Evolutionary conservation across 257 asterid species (phyloP).

Genomic region (Jasminum sambac): DNA sequence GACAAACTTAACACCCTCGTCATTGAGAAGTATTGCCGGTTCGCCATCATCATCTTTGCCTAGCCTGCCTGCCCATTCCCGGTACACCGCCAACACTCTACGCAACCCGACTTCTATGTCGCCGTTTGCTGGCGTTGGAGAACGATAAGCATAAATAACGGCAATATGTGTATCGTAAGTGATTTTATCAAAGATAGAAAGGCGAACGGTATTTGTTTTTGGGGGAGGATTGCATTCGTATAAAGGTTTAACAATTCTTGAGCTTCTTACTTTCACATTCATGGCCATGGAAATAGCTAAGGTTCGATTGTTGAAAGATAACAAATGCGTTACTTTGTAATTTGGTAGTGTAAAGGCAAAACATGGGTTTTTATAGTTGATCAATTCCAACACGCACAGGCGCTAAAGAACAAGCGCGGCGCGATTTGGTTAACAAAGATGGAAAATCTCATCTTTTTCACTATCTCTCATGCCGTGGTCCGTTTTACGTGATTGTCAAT

Average conservation of each 20-base stretch:
- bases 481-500: too few species aligned
- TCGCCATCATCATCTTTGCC: constrained; percentile 43
- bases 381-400: too few species aligned
- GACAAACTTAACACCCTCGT: constrained; percentile 70
- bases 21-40: constrained; percentile 47
- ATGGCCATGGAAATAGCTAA: constrained; percentile 20
- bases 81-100: constrained; percentile 52
- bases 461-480: too few species aligned
- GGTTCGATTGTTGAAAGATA: too few species aligned
- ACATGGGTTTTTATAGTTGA: too few species aligned
- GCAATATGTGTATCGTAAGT: constrained; percentile 72
- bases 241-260: constrained; percentile 63
- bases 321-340: too few species aligned
- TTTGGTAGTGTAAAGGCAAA: too few species aligned
- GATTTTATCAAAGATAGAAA: constrained; percentile 67
- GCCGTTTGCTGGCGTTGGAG: constrained; percentile 59
- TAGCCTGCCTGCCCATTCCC: constrained; percentile 79
- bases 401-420: too few species aligned
- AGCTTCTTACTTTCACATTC: constrained; percentile 56
- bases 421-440: too few species aligned
- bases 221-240: constrained; percentile 50
- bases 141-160: constrained; percentile 63
- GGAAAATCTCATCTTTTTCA: too few species aligned
- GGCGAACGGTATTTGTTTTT: constrained; percentile 32
- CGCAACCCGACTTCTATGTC: constrained; percentile 53